Conservation (phyloP, 116 monocot species). For the Papilionanthe hybrid region DNA sequence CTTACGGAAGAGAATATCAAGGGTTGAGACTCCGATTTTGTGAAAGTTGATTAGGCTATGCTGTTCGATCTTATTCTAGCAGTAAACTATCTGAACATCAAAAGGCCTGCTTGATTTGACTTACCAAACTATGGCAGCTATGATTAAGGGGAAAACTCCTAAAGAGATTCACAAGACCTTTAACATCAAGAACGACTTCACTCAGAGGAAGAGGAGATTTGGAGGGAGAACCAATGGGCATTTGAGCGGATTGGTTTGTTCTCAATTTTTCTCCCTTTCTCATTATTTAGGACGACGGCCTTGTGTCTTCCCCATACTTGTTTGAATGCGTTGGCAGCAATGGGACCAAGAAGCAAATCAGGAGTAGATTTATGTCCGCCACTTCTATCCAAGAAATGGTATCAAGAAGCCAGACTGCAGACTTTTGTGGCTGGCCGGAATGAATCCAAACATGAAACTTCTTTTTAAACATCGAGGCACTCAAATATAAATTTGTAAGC, state of each 20-base stretch:
- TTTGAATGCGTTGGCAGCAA: no score
- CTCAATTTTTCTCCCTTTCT: no score
- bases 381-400: no score
- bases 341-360: no score
- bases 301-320: no score
- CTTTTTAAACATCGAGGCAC: no score
- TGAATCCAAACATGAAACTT: no score
- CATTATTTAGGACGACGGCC: no score
- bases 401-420: no score
- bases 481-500: no score
- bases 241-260: slow-evolving; percentile 3
- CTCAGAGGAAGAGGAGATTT: slow-evolving; percentile 31
- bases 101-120: slow-evolving; percentile 14
- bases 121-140: slow-evolving; percentile 14
- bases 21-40: slow-evolving; percentile 39
- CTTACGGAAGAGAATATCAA: slow-evolving; percentile 34
- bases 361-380: no score
- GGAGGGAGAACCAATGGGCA: slow-evolving; percentile 24
- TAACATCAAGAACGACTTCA: slow-evolving; percentile 30
- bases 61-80: slow-evolving; percentile 55
- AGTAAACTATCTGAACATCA: slow-evolving; percentile 17
- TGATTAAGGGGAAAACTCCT: slow-evolving; percentile 26
- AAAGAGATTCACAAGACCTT: slow-evolving; percentile 39
- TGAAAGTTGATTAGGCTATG: slow-evolving; percentile 50
- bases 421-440: no score